Evolutionary conservation across 306 rosid genomes (phyloP), one percentile per base, ranked within the genome.

Genomic region (Ammopiptanthus mongolicus): DNA sequence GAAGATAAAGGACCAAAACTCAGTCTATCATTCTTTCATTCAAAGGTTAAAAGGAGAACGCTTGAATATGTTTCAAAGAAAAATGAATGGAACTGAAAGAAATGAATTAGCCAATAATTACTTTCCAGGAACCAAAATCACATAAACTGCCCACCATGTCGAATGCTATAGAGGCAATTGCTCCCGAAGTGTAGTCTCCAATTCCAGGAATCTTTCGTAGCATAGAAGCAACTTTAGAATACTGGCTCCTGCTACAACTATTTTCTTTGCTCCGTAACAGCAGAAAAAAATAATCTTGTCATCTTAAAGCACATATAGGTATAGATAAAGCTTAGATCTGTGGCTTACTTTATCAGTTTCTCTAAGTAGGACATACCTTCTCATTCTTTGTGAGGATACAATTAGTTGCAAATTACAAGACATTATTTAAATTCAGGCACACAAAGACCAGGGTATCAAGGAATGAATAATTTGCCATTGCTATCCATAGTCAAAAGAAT

Each of bases 151-250:
- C n/a, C n/a, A n/a, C n/a, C n/a, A n/a, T n/a, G n/a, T n/a, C n/a
- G n/a, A n/a, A n/a, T n/a, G n/a, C n/a, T n/a, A n/a, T n/a, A n/a
- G n/a, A n/a, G n/a, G n/a, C n/a, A n/a, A n/a, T n/a, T n/a, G n/a
- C n/a, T n/a, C 97, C 98, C 23, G 96, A 87, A 21, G 97, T 94
- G 70, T 91, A 94, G 18, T 91, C 92, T 77, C 97, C 98, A 22
- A 94, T 91, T 84, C 97, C 97, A 46, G 86, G 91, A 81, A 89
- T 74, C 69, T 87, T 83, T 69, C 52, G 85, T 57, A 91, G 84
- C 39, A 78, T 51, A 71, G 97, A 87, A 82, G 90, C 94, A 3
- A 80, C 79, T 82, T 69, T 84, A 15, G 98, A 83, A 91, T 88
- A 15, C 44, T 68, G 46, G 86, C 85, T 60, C 86, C 91, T 77